Evolutionary conservation across 306 rosid genomes (phyloP), one percentile per base, ranked within the genome.

Genomic region (Corylus avellana): DNA sequence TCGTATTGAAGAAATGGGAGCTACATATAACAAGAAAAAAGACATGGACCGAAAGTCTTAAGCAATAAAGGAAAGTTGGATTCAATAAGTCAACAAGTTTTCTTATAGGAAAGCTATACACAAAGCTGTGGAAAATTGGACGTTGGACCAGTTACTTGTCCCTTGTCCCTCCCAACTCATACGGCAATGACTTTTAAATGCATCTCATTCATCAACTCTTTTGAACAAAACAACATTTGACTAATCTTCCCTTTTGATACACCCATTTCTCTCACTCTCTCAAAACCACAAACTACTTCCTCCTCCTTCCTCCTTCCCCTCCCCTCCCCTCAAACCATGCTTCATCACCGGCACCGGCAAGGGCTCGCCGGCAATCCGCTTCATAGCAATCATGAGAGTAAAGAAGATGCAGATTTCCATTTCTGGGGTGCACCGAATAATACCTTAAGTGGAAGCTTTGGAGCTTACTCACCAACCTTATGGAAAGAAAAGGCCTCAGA

Each of bases 101-200:
- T 20, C 47, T 46, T 8, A 42, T 48, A 48, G 55, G 44, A 10
- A 51, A 55, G 12, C 12, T 48, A 20, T 46, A 32, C 42, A 80
- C 35, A 46, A 32, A 70, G 22, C 53, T 69, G 81, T 79, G 80
- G 89, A 85, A 86, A 82, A 79, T 49, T 81, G 75, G 29, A 18
- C 72, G 48, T 8, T 61, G 64, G 82, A 81, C 88, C 74, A 67
- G 25, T 57, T 62, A 79, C 72, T 76, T 84, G 75, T 37, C 82
- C 72, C 72, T 76, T 82, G 75, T 37, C 82, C 72, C 81, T 35
- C 84, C 93, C 90, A 61, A 70, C 73, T 59, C 35, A 86, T 75
- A 90, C 92, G 94, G 89, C 91, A 87, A 85, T 0, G 89, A 83
- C 90, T 85, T 74, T 64, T 48, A 2, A 12, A 72, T 11, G 47